Evolutionary conservation across 2,329 filamentous ascomycete species (phyloP), one percentile per base, ranked within the genome.

Genomic region (Fusarium gaditjirri): DNA sequence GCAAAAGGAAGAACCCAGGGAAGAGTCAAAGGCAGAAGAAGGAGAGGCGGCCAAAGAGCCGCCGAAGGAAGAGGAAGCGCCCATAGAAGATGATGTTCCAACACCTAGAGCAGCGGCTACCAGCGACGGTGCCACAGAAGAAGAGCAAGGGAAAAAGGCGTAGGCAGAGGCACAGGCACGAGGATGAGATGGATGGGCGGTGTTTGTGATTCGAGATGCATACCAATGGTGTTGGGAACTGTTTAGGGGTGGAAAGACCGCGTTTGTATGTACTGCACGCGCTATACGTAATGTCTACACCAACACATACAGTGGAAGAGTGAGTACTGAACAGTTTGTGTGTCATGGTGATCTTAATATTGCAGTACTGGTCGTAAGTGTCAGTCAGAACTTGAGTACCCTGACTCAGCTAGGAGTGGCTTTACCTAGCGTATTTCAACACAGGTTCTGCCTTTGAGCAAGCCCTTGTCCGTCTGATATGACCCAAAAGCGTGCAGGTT

Each of bases 261-360:
- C 62, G 67, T 67, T 67, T 57, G 58, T 69, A 75, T 75, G 76
- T 79, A 78, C 69, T 73, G 69, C 70, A 74, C 69, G 59, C 72
- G 70, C 69, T 73, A 77, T 79, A 81, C 78, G 74, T 82, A 82
- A 82, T 82, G 80, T 82, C 75, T 82, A 81, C 72, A 78, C 72
- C 64, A 74, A 65, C 64, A 77, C 54, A 73, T 77, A 75, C 65
- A 71, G 63, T 64, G 61, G 64, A 68, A 72, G 65, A 68, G 63
- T 57, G 63, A 55, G 57, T 65, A 58, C 62, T 76, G 46, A 69
- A 65, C 64, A 70, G 69, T 36, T 49, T 67, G 27, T 52, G 21
- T 23, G 13, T 43, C 27, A 25, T 39, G 56, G 44, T 56, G 25
- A 56, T 62, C 11, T 65, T 50, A n/a, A 29, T 25, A 36, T 36